Percentiles rank a stretch among this genome's conserved stretches.
Evolutionary conservation across 805 yeast species (phyloP).

Genomic region (Wickerhamomyces ciferrii): DNA sequence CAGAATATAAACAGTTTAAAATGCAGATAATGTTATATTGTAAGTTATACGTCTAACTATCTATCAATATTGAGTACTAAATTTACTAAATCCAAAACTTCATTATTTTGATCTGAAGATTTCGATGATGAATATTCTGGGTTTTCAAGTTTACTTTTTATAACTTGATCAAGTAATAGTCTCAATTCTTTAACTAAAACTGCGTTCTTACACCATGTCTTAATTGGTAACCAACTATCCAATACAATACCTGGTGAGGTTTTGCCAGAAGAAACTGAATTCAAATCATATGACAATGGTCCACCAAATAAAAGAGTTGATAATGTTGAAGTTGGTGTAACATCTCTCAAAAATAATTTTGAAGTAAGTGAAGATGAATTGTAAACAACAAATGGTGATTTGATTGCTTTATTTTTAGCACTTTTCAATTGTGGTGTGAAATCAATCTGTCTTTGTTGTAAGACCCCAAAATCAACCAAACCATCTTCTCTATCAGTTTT

Average conservation of each 20-base stretch:
- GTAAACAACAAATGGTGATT: slow-evolving; percentile 59
- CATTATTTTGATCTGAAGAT: slow-evolving; percentile 23
- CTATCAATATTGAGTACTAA: not conserved
- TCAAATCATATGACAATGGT: slow-evolving; percentile 52
- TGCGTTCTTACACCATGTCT: slow-evolving; percentile 93
- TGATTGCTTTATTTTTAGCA: slow-evolving; percentile 29
- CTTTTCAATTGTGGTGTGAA: slow-evolving; percentile 33
- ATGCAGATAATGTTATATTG: too few relatives aligned
- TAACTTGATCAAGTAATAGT: slow-evolving; percentile 56
- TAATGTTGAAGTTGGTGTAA: slow-evolving; percentile 74
- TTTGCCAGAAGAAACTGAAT: slow-evolving; percentile 32
- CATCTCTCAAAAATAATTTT: slow-evolving; percentile 64
- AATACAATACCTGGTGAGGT: slow-evolving; percentile 80
- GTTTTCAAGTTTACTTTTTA: slow-evolving; percentile 53
- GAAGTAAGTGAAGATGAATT: slow-evolving; percentile 55
- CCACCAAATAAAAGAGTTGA: slow-evolving; percentile 84
- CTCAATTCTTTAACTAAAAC: slow-evolving; percentile 74
- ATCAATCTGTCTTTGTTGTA: slow-evolving; percentile 26
- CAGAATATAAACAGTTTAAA: too few relatives aligned
- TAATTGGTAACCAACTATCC: slow-evolving; percentile 84
- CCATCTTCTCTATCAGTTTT: slow-evolving; percentile 36
- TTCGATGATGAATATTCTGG: slow-evolving; percentile 31
- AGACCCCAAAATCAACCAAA: slow-evolving; percentile 26
- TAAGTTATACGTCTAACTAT: too few relatives aligned
- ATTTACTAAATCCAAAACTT: slow-evolving; percentile 22